A percentile compares a stretch with the other conserved stretches of the same genome.
phyloP scores from a whole-genome alignment of 306 rosid genomes.

The Pueraria montana region DNA sequence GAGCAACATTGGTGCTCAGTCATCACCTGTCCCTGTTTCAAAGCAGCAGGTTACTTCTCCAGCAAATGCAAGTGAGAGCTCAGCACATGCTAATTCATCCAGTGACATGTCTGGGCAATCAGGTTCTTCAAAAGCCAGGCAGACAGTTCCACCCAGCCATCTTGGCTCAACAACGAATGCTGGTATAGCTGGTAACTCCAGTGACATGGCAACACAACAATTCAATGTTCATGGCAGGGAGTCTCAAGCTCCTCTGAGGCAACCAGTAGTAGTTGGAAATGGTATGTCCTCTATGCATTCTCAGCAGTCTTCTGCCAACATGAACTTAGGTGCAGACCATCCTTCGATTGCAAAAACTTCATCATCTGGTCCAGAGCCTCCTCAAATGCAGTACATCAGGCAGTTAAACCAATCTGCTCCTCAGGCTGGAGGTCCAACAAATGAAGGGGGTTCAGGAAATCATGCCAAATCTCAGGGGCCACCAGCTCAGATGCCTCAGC shows the following conservation, averaged over 20 bases:
- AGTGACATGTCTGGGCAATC: conserved; percentile 87
- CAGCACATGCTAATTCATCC: conserved; percentile 87
- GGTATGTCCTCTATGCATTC: conserved; percentile 74
- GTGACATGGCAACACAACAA: conserved; percentile 65
- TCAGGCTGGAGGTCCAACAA: conserved; percentile 62
- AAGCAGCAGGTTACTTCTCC: conserved; percentile 91
- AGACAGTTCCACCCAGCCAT: conserved; percentile 71
- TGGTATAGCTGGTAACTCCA: conserved; percentile 57
- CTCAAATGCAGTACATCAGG: conserved; percentile 72
- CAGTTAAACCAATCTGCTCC: conserved; percentile 76
- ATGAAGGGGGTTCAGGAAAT: conserved; percentile 70
- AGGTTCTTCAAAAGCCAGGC: conserved; percentile 82
- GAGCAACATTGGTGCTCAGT: conserved; percentile 67
- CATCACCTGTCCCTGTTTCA: conserved; percentile 70
- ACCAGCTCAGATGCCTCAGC: conserved; percentile 71
- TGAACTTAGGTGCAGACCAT: conserved; percentile 66
- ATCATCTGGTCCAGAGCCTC: conserved; percentile 63
- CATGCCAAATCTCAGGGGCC: conserved; percentile 63
- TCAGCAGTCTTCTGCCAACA: conserved; percentile 68
- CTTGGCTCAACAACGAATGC: conserved; percentile 67
- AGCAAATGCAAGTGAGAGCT: conserved; percentile 76
- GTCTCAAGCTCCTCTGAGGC: conserved; percentile 74
- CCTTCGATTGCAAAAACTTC: conserved; percentile 63
- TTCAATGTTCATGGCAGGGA: conserved; percentile 77
- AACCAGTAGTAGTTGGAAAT: conserved; percentile 64